Conservation (phyloP, 2,329 filamentous ascomycete species). For the Phyllosticta capitalensis region DNA sequence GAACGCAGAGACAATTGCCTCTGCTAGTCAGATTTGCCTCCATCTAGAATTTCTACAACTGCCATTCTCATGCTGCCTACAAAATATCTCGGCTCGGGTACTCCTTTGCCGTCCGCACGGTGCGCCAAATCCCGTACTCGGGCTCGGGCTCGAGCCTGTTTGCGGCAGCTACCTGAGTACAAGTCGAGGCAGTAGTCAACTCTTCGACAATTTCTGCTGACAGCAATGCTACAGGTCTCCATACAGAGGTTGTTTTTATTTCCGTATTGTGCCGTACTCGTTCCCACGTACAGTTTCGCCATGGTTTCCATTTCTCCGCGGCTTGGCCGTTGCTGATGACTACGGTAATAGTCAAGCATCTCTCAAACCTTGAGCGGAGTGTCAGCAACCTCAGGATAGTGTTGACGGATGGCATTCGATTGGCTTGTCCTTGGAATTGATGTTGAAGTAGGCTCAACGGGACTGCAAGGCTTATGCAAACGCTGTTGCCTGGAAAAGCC, state of each 20-base stretch:
- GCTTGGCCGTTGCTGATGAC: not conserved
- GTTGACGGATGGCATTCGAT: not conserved
- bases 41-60: no score
- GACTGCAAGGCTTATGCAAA: not conserved
- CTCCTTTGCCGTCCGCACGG: not conserved
- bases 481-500: not conserved
- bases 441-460: not conserved
- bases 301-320: not conserved
- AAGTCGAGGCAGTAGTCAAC: not conserved
- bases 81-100: not conserved
- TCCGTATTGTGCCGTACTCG: no score
- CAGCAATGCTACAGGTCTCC: no score
- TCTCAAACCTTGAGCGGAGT: not conserved
- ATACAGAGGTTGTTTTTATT: no score
- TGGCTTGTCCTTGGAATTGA: not conserved
- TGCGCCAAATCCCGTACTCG: not conserved
- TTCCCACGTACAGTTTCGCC: not conserved
- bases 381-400: not conserved
- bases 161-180: not conserved
- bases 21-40: no score
- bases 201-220: no score
- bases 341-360: not conserved
- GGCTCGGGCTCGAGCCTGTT: not conserved
- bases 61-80: not conserved
- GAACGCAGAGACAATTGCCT: no score